A percentile compares a stretch with the other conserved stretches of the same genome.
phyloP scores from a whole-genome alignment of 2,329 filamentous ascomycete species.

The Hymenoscyphus linearis region DNA sequence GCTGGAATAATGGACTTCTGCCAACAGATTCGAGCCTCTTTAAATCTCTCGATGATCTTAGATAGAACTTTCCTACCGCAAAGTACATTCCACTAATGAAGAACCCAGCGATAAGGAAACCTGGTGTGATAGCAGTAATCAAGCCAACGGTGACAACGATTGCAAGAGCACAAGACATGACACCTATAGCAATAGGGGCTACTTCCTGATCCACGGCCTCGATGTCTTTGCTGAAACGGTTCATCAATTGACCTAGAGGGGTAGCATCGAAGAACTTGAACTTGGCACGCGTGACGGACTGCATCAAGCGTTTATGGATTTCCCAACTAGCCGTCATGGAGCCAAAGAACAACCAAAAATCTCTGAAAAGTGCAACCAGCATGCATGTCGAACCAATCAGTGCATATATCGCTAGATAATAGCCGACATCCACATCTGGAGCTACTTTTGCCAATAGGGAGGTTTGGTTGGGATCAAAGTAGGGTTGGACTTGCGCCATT shows the following conservation, averaged over 20 bases:
- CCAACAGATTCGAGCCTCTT: conserved; percentile 94
- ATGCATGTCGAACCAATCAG: conserved; percentile 73
- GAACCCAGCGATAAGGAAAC: conserved; percentile 78
- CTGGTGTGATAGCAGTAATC: conserved; percentile 84
- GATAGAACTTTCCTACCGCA: conserved; percentile 79
- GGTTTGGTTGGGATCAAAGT: conserved; percentile 30
- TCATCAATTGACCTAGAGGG: conserved; percentile 93
- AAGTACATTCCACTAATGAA: conserved; percentile 84
- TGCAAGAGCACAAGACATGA: conserved; percentile 58
- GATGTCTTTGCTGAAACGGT: conserved; percentile 96
- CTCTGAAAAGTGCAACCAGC: conserved; percentile 73
- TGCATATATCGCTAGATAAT: conserved; percentile 82
- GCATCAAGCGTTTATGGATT: conserved; percentile 75
- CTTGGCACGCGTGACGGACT: conserved; percentile 76
- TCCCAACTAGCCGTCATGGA: conserved; percentile 82
- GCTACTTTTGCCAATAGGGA: conserved; percentile 27
- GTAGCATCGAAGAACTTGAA: conserved; percentile 99
- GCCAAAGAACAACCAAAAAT: conserved; percentile 86
- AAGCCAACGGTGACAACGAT: conserved; percentile 81
- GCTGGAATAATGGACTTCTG: conserved; percentile 91
- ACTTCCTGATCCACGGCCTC: conserved; percentile 95
- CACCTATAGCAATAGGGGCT: conserved; percentile 79
- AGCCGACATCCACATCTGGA: conserved; percentile 68
- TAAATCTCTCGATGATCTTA: conserved; percentile 87
- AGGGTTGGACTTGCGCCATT: conserved; percentile 29